phyloP scores from a whole-genome alignment of 2,329 filamentous ascomycete genomes.

The Cordyceps cateniannulata region DNA sequence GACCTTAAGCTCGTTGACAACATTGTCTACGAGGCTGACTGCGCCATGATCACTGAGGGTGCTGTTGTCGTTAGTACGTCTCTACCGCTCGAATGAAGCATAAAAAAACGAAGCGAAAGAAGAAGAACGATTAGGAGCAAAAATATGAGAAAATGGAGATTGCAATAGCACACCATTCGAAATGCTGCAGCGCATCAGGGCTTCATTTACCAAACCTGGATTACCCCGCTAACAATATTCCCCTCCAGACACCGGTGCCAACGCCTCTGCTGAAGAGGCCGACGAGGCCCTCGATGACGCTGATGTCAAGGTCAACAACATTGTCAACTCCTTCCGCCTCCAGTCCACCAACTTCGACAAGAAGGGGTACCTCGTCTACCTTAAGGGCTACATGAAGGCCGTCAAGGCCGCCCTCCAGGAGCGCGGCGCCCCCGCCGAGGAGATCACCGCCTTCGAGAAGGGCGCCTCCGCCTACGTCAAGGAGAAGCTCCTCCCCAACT shows the following conservation, averaged over 20 bases:
- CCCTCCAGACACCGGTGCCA: conserved; percentile 75
- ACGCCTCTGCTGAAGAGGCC: conserved; percentile 89
- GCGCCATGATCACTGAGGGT: conserved; percentile 78
- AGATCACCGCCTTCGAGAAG: conserved; percentile 72
- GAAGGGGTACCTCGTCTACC: conserved; percentile 74
- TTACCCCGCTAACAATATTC: conserved; percentile 13
- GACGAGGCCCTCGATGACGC: conserved; percentile 68
- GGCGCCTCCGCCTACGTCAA: conserved; percentile 71
- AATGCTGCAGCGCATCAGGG: background rate
- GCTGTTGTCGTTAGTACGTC: conserved; percentile 65
- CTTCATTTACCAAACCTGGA: background rate
- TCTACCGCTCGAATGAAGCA: background rate
- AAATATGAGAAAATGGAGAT: background rate
- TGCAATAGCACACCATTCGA: background rate
- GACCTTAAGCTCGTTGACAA: conserved; percentile 73
- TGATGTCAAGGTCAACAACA: conserved; percentile 77
- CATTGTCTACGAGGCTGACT: conserved; percentile 84
- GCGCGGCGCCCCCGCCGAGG: conserved; percentile 54
- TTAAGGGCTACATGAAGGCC: conserved; percentile 92
- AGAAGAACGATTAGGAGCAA: background rate
- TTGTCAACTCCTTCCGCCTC: conserved; percentile 87
- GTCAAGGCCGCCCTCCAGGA: conserved; percentile 66
- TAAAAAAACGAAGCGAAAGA: background rate
- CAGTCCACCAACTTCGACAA: conserved; percentile 76
- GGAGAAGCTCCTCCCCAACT: conserved; percentile 72